Base-by-base conservation (phyloP, 1,139 yeast genomes). In the Zygosaccharomyces sapae region DNA sequence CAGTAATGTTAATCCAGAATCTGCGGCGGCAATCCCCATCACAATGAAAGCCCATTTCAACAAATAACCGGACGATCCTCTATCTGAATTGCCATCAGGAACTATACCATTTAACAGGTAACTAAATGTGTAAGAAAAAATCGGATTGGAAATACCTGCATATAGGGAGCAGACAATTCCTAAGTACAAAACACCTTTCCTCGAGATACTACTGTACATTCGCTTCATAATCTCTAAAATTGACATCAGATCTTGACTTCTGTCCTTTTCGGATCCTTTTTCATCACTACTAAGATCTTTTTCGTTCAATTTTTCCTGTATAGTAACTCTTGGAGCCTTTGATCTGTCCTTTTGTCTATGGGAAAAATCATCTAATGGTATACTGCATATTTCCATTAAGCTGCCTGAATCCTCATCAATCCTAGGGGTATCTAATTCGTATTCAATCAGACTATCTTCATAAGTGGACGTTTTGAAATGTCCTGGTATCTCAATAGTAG, bases 71-170 rank as follows among this genome's bases (percentile, higher is more conserved):
- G 55, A 41, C 3, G 69, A 69, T 1, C 72, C 59, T 2, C 74
- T 63, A 3, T 67, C 66, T 10, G 40, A 12, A 34, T 58, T 51
- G 2, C 52, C 47, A 33, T 52, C 42, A 24, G 77, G 75, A 7
- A 83, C 72, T 61, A 83, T 73, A 22, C 79, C 81, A 20, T 74
- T 63, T 19, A 90, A 68, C 5, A 90, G 68, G 52, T 80, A 79
- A 0, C 97, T 79, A 54, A 90, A 81, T 37, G 85, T 77, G 58
- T 67, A 89, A 0, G 96, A 86, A 55, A 92, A 88, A 0, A 86
- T 66, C 0, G 97, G 97, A 50, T 80, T 81, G 1, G 78, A 66
- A 0, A 75, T 75, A 8, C 95, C 92, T 51, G 81, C 80, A 0
- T 76, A 46, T 0, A 81, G 55, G 0, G 90, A 72, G 4, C 75